phyloP scores from a whole-genome alignment of 2,329 filamentous ascomycete genomes.

The Aureobasidium melanogenum region DNA sequence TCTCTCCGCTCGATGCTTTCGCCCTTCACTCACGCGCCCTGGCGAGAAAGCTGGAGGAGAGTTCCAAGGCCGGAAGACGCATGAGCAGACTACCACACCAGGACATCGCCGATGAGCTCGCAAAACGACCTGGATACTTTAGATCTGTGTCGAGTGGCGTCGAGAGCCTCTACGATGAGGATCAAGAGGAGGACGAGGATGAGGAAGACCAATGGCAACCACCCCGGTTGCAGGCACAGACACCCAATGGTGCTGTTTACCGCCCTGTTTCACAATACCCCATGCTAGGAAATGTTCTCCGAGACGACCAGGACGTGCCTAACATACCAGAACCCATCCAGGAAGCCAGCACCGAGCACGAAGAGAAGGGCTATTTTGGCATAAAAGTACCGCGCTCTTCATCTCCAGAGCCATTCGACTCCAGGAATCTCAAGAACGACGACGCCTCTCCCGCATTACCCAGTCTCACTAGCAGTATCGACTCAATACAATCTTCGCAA shows the following conservation, averaged over 20 bases:
- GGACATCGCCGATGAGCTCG: slow-evolving; percentile 74
- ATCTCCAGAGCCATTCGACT: slow-evolving; percentile 38
- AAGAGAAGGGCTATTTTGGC: slow-evolving; percentile 33
- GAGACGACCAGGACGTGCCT: background rate
- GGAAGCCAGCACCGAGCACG: background rate
- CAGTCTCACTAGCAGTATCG: slow-evolving; percentile 26
- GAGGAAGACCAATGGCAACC: background rate
- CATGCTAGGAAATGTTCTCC: slow-evolving; percentile 18
- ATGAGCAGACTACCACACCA: slow-evolving; percentile 80
- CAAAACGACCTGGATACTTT: slow-evolving; percentile 69
- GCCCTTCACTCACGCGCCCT: slow-evolving; percentile 83
- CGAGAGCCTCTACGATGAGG: slow-evolving; percentile 39
- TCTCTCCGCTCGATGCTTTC: slow-evolving; percentile 93
- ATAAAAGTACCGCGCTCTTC: slow-evolving; percentile 32
- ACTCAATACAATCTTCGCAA: slow-evolving; percentile 29
- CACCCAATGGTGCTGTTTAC: slow-evolving; percentile 25
- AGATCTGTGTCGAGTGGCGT: slow-evolving; percentile 56
- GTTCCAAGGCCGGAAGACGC: slow-evolving; percentile 59
- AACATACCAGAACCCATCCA: background rate
- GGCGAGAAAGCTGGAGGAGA: slow-evolving; percentile 76
- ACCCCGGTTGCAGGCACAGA: slow-evolving; percentile 2
- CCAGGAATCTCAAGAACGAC: slow-evolving; percentile 30
- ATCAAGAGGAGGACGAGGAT: slow-evolving; percentile 26
- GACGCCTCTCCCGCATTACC: slow-evolving; percentile 35
- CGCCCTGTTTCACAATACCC: slow-evolving; percentile 28